Evolutionary conservation across 208 protist genomes (phyloP).

Genomic region (Leishmania aethiopica): DNA sequence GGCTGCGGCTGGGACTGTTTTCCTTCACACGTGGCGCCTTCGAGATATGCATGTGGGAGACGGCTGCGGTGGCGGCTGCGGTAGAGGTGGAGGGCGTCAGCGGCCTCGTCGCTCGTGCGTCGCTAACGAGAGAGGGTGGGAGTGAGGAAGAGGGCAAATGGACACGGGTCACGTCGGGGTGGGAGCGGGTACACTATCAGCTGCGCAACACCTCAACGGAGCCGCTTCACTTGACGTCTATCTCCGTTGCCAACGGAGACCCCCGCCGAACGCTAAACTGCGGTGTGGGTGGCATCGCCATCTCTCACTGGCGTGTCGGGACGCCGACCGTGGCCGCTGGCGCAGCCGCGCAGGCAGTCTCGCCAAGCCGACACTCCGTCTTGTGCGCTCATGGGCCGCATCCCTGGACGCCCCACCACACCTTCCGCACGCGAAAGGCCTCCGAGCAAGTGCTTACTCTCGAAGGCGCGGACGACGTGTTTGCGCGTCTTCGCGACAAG

Average conservation of each 20-base stretch:
- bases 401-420: background rate
- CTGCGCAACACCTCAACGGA: constrained; percentile 25
- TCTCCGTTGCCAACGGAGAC: constrained; percentile 28
- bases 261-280: constrained; percentile 25
- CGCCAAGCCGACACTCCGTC: background rate
- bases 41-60: constrained; percentile 11
- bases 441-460: constrained; percentile 32
- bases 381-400: background rate
- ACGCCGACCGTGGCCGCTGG: background rate
- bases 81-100: constrained; percentile 12
- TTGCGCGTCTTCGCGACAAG: constrained; percentile 5
- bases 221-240: constrained; percentile 21
- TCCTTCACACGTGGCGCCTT: constrained; percentile 16
- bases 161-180: background rate
- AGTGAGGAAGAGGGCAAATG: background rate
- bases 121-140: background rate
- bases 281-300: constrained; percentile 44
- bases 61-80: background rate
- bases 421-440: constrained; percentile 1
- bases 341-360: background rate
- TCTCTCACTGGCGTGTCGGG: constrained; percentile 1
- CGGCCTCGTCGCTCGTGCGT: constrained; percentile 1
- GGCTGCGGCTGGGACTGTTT: constrained; percentile 19
- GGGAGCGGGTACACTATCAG: constrained; percentile 18
- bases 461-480: constrained; percentile 11